These are phyloP conservation scores for Asterochloris erici DNA, from an alignment of 139 green algal species.

Conservation along the genomic window DNA sequence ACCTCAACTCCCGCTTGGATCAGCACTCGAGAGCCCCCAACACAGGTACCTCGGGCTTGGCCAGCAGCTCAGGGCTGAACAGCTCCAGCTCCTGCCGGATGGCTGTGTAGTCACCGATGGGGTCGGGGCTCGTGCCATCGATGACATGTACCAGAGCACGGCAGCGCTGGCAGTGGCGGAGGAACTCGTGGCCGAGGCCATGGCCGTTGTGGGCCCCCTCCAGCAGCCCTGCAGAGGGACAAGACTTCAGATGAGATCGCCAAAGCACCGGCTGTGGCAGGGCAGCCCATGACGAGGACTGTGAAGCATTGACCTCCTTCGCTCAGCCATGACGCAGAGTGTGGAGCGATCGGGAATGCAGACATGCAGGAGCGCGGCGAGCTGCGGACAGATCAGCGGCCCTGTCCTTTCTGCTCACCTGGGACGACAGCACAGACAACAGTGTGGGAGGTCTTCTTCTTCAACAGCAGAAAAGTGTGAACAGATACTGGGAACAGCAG, in stretches of 20 bases:
- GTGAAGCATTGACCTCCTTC: too few species aligned
- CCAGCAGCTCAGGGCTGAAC: constrained; percentile 83
- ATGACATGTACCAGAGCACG: constrained; percentile 89
- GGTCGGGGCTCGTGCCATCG: constrained; percentile 87
- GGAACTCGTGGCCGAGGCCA: constrained; percentile 94
- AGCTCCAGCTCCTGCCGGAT: constrained; percentile 88
- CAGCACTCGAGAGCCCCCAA: background rate
- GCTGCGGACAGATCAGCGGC: constrained; percentile 86
- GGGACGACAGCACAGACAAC: constrained; percentile 77
- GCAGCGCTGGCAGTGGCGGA: constrained; percentile 72
- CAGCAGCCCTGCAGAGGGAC: constrained; percentile 68
- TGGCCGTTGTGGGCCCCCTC: constrained; percentile 86
- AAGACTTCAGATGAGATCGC: too few species aligned
- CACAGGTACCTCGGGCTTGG: constrained; percentile 71
- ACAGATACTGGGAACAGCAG: too few species aligned
- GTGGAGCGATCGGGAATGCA: too few species aligned
- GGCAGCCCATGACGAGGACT: too few species aligned
- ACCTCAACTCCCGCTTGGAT: too few species aligned
- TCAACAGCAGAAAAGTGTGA: too few species aligned
- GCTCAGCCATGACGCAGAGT: too few species aligned
- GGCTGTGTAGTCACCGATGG: constrained; percentile 84
- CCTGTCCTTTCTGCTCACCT: constrained; percentile 56
- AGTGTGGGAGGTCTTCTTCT: background rate
- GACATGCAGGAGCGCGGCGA: constrained; percentile 65
- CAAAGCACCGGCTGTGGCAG: too few species aligned